phyloP scores from a whole-genome alignment of 2,329 filamentous ascomycete genomes.

The Trichoderma sp. region DNA sequence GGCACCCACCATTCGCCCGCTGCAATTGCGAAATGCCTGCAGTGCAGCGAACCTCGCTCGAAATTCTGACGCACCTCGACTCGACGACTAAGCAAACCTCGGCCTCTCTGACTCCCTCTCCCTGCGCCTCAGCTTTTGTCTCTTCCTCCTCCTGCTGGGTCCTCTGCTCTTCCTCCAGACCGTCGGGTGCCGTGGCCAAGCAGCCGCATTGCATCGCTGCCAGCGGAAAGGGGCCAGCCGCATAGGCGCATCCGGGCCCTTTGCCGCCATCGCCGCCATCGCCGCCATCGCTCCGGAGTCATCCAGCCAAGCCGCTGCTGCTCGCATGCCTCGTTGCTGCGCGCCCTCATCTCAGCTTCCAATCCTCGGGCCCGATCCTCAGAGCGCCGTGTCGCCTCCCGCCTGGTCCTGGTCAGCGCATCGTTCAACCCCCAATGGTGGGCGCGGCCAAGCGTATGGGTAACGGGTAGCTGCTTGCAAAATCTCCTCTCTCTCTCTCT shows the following conservation, averaged over 20 bases:
- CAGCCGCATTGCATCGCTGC: slow-evolving; percentile 1
- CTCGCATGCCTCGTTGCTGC: slow-evolving; percentile 37
- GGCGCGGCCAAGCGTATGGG: slow-evolving; percentile 23
- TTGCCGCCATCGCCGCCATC: slow-evolving; percentile 6
- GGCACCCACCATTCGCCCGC: neutral
- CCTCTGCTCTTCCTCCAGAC: neutral
- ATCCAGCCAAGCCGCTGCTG: slow-evolving; percentile 24
- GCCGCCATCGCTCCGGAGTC: slow-evolving; percentile 12
- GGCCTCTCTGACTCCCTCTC: neutral
- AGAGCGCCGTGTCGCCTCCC: slow-evolving; percentile 16
- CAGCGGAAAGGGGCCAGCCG: slow-evolving; percentile 7
- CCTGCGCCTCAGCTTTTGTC: slow-evolving; percentile 17
- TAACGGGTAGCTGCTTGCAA: slow-evolving; percentile 27
- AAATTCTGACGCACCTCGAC: slow-evolving; percentile 6
- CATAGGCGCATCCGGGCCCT: neutral
- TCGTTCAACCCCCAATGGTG: slow-evolving; percentile 19
- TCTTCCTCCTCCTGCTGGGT: neutral
- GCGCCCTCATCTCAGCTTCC: slow-evolving; percentile 27
- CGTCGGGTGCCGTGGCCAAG: neutral
- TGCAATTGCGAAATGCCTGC: neutral
- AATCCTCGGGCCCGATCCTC: slow-evolving; percentile 18
- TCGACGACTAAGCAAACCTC: slow-evolving; percentile 13
- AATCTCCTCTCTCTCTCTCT: slow-evolving; percentile 6
- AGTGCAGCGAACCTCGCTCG: neutral
- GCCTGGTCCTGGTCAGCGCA: slow-evolving; percentile 11